phyloP scores from a whole-genome alignment of 2,329 filamentous ascomycete species.

The Hypoxylon sp. region DNA sequence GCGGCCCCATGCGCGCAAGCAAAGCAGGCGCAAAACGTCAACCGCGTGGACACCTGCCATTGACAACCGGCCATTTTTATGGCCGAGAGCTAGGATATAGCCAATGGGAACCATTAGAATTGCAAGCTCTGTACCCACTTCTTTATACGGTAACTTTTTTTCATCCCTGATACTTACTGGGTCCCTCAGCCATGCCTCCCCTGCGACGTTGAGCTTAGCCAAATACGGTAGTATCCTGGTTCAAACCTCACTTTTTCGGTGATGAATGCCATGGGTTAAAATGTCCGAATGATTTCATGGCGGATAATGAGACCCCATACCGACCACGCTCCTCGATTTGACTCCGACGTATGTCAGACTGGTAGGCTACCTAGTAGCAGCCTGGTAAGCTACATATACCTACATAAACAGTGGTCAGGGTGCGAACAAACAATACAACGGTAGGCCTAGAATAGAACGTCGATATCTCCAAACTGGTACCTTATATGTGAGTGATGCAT shows the following conservation, averaged over 20 bases:
- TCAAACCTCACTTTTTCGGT: constrained; percentile 17
- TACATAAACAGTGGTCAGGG: constrained; percentile 12
- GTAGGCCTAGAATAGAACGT: constrained; percentile 25
- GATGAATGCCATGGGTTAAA: constrained; percentile 34
- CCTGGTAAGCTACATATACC: no score
- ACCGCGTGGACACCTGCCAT: constrained; percentile 26
- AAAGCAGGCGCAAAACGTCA: constrained; percentile 31
- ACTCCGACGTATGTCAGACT: constrained; percentile 9
- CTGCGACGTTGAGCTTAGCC: constrained; percentile 23
- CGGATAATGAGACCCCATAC: constrained; percentile 19
- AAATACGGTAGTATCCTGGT: constrained; percentile 28
- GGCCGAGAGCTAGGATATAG: constrained; percentile 29
- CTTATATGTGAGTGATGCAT: constrained; percentile 31
- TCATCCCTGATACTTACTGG: constrained; percentile 30
- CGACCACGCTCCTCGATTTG: constrained; percentile 13
- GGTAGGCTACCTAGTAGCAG: no score
- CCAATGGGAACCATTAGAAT: constrained; percentile 38
- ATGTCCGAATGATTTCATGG: constrained; percentile 40
- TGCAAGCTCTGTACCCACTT: constrained; percentile 33
- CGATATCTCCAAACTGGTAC: constrained; percentile 39
- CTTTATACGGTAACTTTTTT: constrained; percentile 21
- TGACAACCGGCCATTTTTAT: constrained; percentile 38
- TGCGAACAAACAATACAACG: constrained; percentile 25
- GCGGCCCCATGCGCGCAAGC: constrained; percentile 29
- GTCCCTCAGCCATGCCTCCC: constrained; percentile 24